phyloP scores from a whole-genome alignment of 2,329 filamentous ascomycete genomes.

The Sphaerulina populicola region DNA sequence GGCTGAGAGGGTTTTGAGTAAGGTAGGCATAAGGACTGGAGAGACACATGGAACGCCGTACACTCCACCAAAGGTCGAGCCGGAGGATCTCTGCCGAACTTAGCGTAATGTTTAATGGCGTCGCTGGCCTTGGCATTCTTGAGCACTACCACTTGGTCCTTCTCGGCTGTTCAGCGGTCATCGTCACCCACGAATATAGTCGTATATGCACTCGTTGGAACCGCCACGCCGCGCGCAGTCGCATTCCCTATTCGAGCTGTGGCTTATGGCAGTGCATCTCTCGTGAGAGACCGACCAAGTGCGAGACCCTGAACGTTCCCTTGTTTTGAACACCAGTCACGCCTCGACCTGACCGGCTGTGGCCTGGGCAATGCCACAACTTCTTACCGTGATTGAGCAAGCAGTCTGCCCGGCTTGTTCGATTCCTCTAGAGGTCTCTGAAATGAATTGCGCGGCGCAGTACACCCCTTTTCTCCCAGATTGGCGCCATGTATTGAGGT shows the following conservation, averaged over 20 bases:
- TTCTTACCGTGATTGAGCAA: not conserved
- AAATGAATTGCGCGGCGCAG: not conserved
- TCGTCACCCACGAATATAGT: slow-evolving; percentile 1
- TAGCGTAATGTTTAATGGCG: not conserved
- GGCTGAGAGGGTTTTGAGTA: slow-evolving; percentile 3
- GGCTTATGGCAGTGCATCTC: not conserved
- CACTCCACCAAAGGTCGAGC: not conserved
- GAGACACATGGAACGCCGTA: not conserved
- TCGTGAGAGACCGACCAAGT: not conserved
- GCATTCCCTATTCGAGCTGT: not conserved
- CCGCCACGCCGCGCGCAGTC: slow-evolving; percentile 2
- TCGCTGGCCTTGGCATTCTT: slow-evolving; percentile 3
- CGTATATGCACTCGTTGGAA: slow-evolving; percentile 25
- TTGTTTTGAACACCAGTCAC: slow-evolving; percentile 8
- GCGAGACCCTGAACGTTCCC: slow-evolving; percentile 4
- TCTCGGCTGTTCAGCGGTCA: not conserved
- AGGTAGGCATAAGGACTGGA: not conserved
- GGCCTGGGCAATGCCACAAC: not conserved
- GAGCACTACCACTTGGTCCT: not conserved
- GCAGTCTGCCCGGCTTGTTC: not conserved
- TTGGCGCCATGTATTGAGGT: not conserved
- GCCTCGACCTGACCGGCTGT: not conserved
- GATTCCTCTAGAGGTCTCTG: not conserved
- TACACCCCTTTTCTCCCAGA: not conserved
- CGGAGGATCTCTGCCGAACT: not conserved